These are phyloP conservation scores for Podospora tetraspora DNA, from an alignment of 495 filamentous ascomycete genomes.

Conservation along the genomic window DNA sequence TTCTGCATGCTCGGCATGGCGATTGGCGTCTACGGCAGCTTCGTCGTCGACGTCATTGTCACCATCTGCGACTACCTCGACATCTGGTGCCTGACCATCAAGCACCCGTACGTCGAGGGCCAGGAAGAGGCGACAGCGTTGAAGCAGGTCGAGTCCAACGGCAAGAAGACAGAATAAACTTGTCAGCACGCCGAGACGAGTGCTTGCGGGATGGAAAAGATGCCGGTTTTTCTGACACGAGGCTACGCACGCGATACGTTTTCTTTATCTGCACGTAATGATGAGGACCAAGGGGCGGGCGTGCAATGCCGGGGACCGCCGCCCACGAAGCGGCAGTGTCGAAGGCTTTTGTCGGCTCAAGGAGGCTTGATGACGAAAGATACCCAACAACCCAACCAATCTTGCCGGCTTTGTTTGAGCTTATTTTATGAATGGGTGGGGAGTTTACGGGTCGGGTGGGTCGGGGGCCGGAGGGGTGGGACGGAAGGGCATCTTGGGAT, in stretches of 20 bases:
- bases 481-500: background rate
- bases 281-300: background rate
- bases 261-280: background rate
- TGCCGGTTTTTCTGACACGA: background rate
- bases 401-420: background rate
- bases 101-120: constrained; percentile 58
- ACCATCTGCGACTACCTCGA: constrained; percentile 97
- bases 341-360: background rate
- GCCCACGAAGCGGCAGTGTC: background rate
- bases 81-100: constrained; percentile 97
- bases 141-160: constrained; percentile 10
- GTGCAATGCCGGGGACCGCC: background rate
- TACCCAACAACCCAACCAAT: background rate
- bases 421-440: background rate
- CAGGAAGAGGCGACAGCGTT: constrained; percentile 24
- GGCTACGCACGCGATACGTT: background rate
- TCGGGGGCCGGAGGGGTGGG: background rate
- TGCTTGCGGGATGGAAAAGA: background rate
- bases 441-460: background rate
- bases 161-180: constrained; percentile 30
- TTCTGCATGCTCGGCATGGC: constrained; percentile 76
- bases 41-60: constrained; percentile 91
- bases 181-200: background rate
- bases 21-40: constrained; percentile 87
- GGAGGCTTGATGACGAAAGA: background rate